A percentile compares a stretch with the other conserved stretches of the same genome.
These are phyloP conservation scores for Mucor plumbeus DNA, from an alignment of 371 early-diverging fungal genomes.

Conservation along the genomic window DNA sequence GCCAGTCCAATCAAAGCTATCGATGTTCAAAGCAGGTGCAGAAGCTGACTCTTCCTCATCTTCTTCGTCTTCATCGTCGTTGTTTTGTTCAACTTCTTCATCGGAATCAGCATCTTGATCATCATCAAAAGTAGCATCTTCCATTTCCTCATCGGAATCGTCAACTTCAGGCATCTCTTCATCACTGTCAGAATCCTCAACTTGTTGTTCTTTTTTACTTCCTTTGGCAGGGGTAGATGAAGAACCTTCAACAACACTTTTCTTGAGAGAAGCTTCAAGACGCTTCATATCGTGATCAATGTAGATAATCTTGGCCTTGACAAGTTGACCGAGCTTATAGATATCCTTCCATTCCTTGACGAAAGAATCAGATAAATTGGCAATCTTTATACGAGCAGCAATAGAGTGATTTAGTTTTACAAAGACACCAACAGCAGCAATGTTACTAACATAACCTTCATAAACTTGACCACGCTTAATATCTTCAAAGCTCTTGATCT, in stretches of 20 bases:
- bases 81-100: conserved; percentile 55
- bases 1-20: conserved; percentile 72
- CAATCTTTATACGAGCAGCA: conserved; percentile 83
- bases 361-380: conserved; percentile 85
- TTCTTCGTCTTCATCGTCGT: conserved; percentile 57
- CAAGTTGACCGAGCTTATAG: conserved; percentile 77
- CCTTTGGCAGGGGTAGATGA: conserved; percentile 38
- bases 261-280: conserved; percentile 68
- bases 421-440: conserved; percentile 79
- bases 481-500: conserved; percentile 55
- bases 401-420: conserved; percentile 69
- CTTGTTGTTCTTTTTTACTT: conserved; percentile 29
- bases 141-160: conserved; percentile 48
- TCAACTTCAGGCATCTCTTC: conserved; percentile 47
- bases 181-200: conserved; percentile 50
- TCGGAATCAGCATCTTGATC: conserved; percentile 31
- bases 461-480: conserved; percentile 63
- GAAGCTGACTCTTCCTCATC: conserved; percentile 47
- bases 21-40: conserved; percentile 40
- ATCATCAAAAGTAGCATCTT: conserved; percentile 42
- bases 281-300: conserved; percentile 63
- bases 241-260: conserved; percentile 38
- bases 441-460: conserved; percentile 75
- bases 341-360: conserved; percentile 81
- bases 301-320: conserved; percentile 74